phyloP scores from a whole-genome alignment of 768 basidiomycete genomes.

The Astraeus odoratus region DNA sequence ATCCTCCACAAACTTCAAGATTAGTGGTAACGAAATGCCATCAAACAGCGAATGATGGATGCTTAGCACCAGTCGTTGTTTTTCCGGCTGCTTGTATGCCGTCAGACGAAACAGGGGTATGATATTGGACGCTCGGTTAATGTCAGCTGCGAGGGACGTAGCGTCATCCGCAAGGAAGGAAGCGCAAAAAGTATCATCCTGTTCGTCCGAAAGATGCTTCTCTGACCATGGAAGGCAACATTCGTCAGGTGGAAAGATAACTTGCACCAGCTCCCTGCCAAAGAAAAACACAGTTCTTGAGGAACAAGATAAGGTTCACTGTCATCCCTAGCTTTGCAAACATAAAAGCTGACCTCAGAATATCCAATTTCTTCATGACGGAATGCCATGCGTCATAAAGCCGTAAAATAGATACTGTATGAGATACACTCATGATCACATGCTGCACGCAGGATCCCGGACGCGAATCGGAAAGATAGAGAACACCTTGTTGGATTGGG shows the following conservation, averaged over 20 bases:
- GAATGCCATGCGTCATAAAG: conserved; percentile 31
- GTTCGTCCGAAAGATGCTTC: conserved; percentile 2
- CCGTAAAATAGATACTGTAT: conserved; percentile 11
- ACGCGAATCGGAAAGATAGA: conserved; percentile 33
- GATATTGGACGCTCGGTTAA: conserved; percentile 18
- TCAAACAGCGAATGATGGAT: conserved; percentile 31
- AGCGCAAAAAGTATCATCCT: conserved; percentile 12
- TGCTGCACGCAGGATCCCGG: conserved; percentile 40
- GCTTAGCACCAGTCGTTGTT: conserved; percentile 18
- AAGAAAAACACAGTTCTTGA: conserved; percentile 28
- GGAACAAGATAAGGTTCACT: not conserved
- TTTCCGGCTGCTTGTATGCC: conserved; percentile 5
- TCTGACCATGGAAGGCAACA: conserved; percentile 14
- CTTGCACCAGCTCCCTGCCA: conserved; percentile 21
- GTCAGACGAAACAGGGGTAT: conserved; percentile 13
- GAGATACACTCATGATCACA: conserved; percentile 27
- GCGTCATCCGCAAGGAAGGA: conserved; percentile 20
- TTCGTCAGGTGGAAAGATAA: conserved; percentile 15
- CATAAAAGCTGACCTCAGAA: conserved; percentile 21
- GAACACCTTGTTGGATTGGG: conserved; percentile 41
- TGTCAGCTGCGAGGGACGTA: conserved; percentile 14
- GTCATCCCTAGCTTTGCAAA: not conserved
- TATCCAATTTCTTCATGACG: conserved; percentile 19
- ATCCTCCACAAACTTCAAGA: conserved; percentile 24
- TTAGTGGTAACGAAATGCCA: conserved; percentile 23